phyloP scores from a whole-genome alignment of 2,329 filamentous ascomycete species.

The Helminthosporium solani region DNA sequence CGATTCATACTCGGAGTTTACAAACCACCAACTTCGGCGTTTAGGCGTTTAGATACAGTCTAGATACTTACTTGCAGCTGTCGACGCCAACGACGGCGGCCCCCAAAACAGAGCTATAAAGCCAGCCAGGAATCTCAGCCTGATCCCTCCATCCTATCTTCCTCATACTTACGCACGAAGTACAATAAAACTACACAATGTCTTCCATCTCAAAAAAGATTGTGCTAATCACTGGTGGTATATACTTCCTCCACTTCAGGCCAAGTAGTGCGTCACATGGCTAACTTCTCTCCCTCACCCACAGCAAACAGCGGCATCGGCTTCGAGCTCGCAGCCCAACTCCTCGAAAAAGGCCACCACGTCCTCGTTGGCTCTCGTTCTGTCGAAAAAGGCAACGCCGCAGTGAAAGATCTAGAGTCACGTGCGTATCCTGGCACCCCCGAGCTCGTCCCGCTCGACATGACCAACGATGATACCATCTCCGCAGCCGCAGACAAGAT shows the following conservation, averaged over 20 bases:
- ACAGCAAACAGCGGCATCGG: slow-evolving; percentile 52
- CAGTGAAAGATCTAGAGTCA: slow-evolving; percentile 26
- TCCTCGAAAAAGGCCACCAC: slow-evolving; percentile 41
- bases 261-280: not conserved
- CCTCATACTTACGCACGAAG: too few relatives aligned
- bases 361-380: slow-evolving; percentile 27
- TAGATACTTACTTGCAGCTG: too few relatives aligned
- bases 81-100: too few relatives aligned
- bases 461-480: slow-evolving; percentile 47
- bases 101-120: too few relatives aligned
- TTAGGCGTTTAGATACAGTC: too few relatives aligned
- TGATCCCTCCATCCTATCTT: too few relatives aligned
- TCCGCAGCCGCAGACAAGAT: slow-evolving; percentile 34
- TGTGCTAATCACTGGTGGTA: slow-evolving; percentile 42
- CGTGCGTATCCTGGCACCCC: slow-evolving; percentile 32
- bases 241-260: slow-evolving; percentile 8
- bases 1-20: too few relatives aligned
- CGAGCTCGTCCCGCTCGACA: slow-evolving; percentile 46
- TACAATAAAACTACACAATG: slow-evolving; percentile 9
- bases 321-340: slow-evolving; percentile 46
- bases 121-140: too few relatives aligned
- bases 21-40: too few relatives aligned
- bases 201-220: slow-evolving; percentile 27
- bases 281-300: not conserved
- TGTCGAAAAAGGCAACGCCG: slow-evolving; percentile 25